Conservation (phyloP, 2,329 filamentous ascomycete species). For the Neonectria coccinea region DNA sequence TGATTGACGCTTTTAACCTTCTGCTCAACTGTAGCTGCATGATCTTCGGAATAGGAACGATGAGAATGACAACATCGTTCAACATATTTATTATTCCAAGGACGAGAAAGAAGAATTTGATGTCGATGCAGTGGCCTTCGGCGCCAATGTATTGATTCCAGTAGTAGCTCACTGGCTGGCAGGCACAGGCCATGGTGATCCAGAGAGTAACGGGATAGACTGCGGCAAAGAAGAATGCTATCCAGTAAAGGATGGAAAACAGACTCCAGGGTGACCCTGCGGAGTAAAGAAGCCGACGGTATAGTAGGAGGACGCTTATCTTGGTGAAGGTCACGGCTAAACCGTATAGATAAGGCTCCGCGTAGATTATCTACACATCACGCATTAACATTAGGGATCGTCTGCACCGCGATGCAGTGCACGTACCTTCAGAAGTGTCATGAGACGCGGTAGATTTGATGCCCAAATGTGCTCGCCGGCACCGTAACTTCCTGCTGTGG, state of each 20-base stretch:
- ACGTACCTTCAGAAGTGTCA: constrained; percentile 25
- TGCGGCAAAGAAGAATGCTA: constrained; percentile 7
- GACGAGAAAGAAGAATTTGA: constrained; percentile 19
- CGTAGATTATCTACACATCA: constrained; percentile 8
- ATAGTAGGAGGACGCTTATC: constrained; percentile 27
- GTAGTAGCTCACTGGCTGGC: constrained; percentile 24
- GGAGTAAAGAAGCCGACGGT: constrained; percentile 25
- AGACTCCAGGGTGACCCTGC: background rate
- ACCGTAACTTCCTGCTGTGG: constrained; percentile 19
- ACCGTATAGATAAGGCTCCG: constrained; percentile 22
- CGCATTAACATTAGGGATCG: background rate
- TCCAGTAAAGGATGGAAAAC: constrained; percentile 21
- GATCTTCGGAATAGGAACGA: constrained; percentile 29
- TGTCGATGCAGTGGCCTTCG: constrained; percentile 26
- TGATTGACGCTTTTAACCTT: constrained; percentile 21
- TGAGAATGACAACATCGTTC: constrained; percentile 29
- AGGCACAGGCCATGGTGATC: constrained; percentile 24
- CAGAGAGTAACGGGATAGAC: constrained; percentile 17
- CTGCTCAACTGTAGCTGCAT: constrained; percentile 24
- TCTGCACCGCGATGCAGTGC: background rate
- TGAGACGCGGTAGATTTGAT: constrained; percentile 5
- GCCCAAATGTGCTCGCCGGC: constrained; percentile 28
- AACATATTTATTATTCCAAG: constrained; percentile 27
- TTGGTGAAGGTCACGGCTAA: constrained; percentile 26
- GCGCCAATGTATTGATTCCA: constrained; percentile 28